A percentile compares a stretch with the other conserved stretches of the same genome.
Conservation (phyloP, 2,329 filamentous ascomycete species). For the Colletotrichum phormii region DNA sequence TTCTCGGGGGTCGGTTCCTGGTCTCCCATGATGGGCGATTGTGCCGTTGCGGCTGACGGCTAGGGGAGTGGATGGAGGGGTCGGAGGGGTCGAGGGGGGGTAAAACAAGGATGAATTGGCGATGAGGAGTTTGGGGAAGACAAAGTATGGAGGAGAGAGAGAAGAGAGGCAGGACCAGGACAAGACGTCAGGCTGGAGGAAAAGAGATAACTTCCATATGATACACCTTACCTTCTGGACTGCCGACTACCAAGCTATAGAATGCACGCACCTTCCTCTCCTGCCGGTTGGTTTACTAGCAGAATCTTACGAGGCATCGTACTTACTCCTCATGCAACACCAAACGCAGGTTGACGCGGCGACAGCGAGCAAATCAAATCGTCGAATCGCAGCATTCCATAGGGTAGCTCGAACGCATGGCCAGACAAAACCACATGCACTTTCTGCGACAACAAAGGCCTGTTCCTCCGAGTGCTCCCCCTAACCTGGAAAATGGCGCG, state of each 20-base stretch:
- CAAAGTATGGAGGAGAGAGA: background rate
- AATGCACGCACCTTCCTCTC: background rate
- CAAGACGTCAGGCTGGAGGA: background rate
- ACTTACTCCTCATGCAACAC: background rate
- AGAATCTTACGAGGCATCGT: constrained; percentile 11
- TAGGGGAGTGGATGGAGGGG: background rate
- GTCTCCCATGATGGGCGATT: constrained; percentile 28
- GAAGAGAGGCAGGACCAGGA: background rate
- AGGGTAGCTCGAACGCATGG: background rate
- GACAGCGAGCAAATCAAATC: constrained; percentile 26
- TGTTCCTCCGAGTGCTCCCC: background rate
- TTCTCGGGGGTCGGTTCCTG: constrained; percentile 53
- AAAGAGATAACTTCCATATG: background rate
- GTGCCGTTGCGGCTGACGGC: background rate
- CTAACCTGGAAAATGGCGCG: constrained; percentile 17
- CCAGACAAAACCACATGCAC: constrained; percentile 8
- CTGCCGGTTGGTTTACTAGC: background rate
- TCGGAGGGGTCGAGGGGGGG: background rate
- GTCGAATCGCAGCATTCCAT: constrained; percentile 6
- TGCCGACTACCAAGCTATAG: background rate
- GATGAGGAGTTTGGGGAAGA: background rate
- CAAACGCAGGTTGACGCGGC: constrained; percentile 24
- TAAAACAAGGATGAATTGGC: background rate
- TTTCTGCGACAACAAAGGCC: background rate
- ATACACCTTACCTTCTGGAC: background rate